These are phyloP conservation scores for Triticum timopheevii DNA, from an alignment of 176 grass and related monocot genomes.

Conservation along the genomic window DNA sequence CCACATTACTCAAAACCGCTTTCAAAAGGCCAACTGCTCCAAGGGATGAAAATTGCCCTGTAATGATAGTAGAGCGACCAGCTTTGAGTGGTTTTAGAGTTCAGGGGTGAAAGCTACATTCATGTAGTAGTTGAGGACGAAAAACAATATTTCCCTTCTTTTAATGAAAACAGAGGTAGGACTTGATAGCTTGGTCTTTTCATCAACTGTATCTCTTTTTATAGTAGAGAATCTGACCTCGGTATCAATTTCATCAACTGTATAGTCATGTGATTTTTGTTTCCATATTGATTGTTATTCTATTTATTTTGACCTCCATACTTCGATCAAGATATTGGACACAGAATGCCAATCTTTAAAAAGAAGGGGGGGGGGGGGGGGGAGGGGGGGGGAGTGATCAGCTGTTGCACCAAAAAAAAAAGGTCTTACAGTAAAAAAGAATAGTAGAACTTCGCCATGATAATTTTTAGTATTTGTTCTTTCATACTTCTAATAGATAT, in stretches of 20 bases:
- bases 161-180: too few relatives aligned
- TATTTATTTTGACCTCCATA: too few relatives aligned
- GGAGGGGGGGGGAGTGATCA: too few relatives aligned
- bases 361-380: too few relatives aligned
- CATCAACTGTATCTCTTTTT: too few relatives aligned
- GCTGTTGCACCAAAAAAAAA: too few relatives aligned
- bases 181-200: too few relatives aligned
- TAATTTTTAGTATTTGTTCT: too few relatives aligned
- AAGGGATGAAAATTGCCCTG: not conserved
- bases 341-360: too few relatives aligned
- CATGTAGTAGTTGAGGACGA: not conserved
- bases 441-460: not conserved
- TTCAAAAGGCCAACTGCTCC: not conserved
- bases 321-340: too few relatives aligned
- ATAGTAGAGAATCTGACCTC: too few relatives aligned
- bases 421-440: not conserved
- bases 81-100: constrained; percentile 13
- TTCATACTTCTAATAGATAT: too few relatives aligned
- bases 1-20: not conserved
- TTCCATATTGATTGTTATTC: not conserved
- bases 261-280: not conserved
- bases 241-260: not conserved
- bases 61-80: not conserved
- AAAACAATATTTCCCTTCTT: not conserved
- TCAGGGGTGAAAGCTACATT: not conserved